Evolutionary conservation across 441 rosid genomes (phyloP).

Genomic region (Gossypium trilobum): DNA sequence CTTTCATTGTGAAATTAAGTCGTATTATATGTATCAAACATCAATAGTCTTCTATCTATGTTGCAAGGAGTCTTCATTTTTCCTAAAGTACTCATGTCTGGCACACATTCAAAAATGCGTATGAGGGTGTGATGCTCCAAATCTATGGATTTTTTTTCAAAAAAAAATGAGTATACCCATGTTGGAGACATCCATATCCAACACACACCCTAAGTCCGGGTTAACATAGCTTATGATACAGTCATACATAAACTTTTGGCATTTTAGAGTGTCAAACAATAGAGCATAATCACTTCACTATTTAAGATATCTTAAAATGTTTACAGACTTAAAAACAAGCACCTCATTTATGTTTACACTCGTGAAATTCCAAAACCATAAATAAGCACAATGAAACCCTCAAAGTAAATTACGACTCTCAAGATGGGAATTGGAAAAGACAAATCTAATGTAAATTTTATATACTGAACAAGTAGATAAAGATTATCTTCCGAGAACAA

Average conservation of each 20-base stretch:
- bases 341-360: background rate
- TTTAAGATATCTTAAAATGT: background rate
- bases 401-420: background rate
- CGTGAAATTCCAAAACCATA: background rate
- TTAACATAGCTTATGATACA: background rate
- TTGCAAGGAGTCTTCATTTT: background rate
- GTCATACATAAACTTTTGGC: background rate
- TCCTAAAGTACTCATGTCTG: background rate
- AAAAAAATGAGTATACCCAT: background rate
- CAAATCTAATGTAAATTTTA: background rate
- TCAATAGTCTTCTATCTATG: background rate
- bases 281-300: background rate
- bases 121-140: background rate
- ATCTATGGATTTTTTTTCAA: background rate
- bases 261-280: background rate
- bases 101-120: background rate
- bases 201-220: no score
- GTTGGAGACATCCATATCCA: no score
- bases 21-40: background rate
- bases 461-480: background rate
- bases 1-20: background rate
- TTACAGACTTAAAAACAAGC: background rate
- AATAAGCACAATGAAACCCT: background rate
- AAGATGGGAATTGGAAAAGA: background rate
- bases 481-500: background rate